These are phyloP conservation scores for Alternaria gaisen DNA, from an alignment of 2,329 filamentous ascomycete genomes.

Conservation along the genomic window DNA sequence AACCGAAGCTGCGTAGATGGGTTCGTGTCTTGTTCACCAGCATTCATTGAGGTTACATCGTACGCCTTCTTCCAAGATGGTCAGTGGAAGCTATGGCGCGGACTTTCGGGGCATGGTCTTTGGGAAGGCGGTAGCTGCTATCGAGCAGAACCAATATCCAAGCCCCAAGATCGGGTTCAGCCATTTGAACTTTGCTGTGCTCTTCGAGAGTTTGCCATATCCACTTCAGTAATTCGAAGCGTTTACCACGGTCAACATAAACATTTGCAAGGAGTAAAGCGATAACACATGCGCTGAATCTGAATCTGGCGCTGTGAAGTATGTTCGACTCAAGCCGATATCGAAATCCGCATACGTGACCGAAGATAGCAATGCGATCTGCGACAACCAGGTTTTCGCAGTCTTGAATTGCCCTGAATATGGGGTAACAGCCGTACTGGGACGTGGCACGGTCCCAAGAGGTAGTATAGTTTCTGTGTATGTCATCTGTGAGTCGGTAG, in stretches of 20 bases:
- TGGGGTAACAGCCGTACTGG: too few species aligned
- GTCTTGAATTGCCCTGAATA: neutral
- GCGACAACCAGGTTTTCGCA: neutral
- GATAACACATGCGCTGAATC: neutral
- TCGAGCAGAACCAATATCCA: too few species aligned
- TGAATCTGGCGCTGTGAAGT: neutral
- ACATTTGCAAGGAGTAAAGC: neutral
- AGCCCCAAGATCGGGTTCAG: too few species aligned
- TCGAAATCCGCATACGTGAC: neutral
- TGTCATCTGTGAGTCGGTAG: too few species aligned
- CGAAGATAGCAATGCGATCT: neutral
- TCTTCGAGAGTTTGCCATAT: too few species aligned
- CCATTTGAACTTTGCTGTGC: too few species aligned
- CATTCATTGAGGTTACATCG: neutral
- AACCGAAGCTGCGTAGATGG: fast-evolving
- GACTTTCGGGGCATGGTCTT: neutral
- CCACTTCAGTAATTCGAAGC: too few species aligned
- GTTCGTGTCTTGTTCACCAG: neutral
- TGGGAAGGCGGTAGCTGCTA: too few species aligned
- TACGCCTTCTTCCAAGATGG: neutral
- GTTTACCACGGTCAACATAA: neutral
- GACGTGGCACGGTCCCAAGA: too few species aligned
- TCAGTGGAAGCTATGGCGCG: too few species aligned
- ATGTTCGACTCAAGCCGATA: neutral
- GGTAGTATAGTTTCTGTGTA: too few species aligned